Evolutionary conservation across 805 yeast genomes (phyloP), one percentile per base, ranked within the genome.

Genomic region (Kodamaea kakaduensis): DNA sequence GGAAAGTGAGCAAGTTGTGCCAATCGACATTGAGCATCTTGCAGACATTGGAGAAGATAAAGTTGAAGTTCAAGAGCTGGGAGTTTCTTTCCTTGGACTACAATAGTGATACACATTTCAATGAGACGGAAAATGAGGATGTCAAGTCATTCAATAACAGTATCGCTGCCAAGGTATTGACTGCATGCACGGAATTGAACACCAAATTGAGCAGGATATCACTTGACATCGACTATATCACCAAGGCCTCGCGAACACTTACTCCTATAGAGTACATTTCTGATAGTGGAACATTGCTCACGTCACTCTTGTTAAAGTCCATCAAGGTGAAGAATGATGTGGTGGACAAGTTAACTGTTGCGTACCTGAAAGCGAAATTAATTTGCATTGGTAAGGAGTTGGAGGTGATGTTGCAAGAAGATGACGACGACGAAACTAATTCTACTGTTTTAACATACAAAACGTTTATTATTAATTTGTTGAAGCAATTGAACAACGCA

Each of bases 351-450:
- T 59, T 81, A 10, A 71, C 79, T 2, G 70, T 77, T 8, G 66
- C 77, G 9, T 80, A 81, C 52, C 78, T 81, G 48, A 77, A 77
- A 49, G 80, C 87, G 16, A 78, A 76, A 45, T 61, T 82, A 34
- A 72, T 81, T 20, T 63, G 73, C 9, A 81, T 82, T 12, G 84
- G 83, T n/a, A 66, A 70, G 23, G 84, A 80, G 41, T 52, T 82
- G 33, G 79, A 75, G 38, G 52, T 62, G 25, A 69, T 71, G 54
- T 57, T 68, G 27, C 63, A 58, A 1, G 71, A 73, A 5, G 54
- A 51, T 18, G 43, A 42, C 8, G 25, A 26, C 10, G 30, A 34
- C 3, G 37, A 20, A 8, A 31, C 29, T 23, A 29, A 21, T 17
- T 29, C 44, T 12, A 65, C 71, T 0, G 58, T 65, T 5, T 33